These are phyloP conservation scores for Erysimum pusillum DNA, from an alignment of 441 rosid species.

Conservation along the genomic window DNA sequence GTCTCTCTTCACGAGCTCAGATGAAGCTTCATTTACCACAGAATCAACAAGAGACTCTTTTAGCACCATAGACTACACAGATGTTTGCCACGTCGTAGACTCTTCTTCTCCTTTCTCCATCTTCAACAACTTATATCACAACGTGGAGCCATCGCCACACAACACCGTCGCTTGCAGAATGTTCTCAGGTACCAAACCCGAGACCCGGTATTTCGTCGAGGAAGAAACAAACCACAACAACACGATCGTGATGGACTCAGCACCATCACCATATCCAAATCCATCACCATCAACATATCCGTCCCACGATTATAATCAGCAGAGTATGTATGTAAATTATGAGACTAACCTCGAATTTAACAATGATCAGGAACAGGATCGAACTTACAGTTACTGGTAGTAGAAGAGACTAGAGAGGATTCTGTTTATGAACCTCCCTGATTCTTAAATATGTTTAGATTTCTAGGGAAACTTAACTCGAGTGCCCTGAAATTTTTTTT, in stretches of 20 bases:
- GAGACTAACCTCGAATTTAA: slow-evolving; percentile 51
- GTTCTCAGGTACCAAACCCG: slow-evolving; percentile 57
- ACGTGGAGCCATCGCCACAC: slow-evolving; percentile 52
- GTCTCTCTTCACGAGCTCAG: slow-evolving; percentile 92
- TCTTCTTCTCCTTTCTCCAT: slow-evolving; percentile 60
- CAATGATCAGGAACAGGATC: slow-evolving; percentile 46
- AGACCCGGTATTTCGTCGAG: slow-evolving; percentile 60
- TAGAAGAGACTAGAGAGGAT: slow-evolving; percentile 42
- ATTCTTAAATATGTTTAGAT: slow-evolving; percentile 44
- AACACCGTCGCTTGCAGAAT: slow-evolving; percentile 68
- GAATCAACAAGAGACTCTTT: slow-evolving; percentile 89
- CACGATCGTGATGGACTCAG: slow-evolving; percentile 53
- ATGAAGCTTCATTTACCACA: slow-evolving; percentile 90
- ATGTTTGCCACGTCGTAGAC: slow-evolving; percentile 57
- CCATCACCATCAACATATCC: slow-evolving; percentile 8
- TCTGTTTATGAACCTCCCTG: slow-evolving; percentile 44
- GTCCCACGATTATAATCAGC: slow-evolving; percentile 38
- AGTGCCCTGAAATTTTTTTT: slow-evolving; percentile 40
- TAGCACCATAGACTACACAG: slow-evolving; percentile 74
- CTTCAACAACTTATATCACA: slow-evolving; percentile 57
- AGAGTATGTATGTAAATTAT: slow-evolving; percentile 53
- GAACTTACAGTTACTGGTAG: slow-evolving; percentile 58
- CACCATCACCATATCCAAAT: slow-evolving; percentile 33
- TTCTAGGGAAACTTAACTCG: slow-evolving; percentile 46
- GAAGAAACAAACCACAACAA: slow-evolving; percentile 61